A percentile compares a stretch with the other conserved stretches of the same genome.
phyloP scores from a whole-genome alignment of 1,139 yeast species.

The Suhomyces yuchorum region DNA sequence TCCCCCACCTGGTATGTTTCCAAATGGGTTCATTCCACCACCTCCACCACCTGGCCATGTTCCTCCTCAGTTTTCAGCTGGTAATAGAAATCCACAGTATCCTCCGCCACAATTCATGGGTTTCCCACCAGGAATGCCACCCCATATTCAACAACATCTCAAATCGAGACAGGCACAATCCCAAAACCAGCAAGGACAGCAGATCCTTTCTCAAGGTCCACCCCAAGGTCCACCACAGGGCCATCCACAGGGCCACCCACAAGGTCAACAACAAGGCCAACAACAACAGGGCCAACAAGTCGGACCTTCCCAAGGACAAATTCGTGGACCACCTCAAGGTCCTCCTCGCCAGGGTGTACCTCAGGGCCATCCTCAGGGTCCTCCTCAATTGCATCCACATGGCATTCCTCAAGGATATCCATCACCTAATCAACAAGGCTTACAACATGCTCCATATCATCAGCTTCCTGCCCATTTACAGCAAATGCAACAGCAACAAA shows the following conservation, averaged over 20 bases:
- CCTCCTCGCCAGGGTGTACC: constrained; percentile 17
- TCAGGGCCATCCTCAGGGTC: constrained; percentile 17
- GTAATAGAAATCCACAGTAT: constrained; percentile 23
- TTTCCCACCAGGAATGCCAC: constrained; percentile 29
- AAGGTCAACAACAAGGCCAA: constrained; percentile 10
- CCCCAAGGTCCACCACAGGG: constrained; percentile 18
- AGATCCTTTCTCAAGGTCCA: neutral
- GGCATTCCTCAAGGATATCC: constrained; percentile 17
- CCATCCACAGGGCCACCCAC: constrained; percentile 15
- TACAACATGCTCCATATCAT: constrained; percentile 9
- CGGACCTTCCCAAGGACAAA: no score
- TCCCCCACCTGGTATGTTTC: constrained; percentile 6
- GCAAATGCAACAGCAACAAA: constrained; percentile 16
- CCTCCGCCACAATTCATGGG: constrained; percentile 28
- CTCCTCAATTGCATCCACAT: constrained; percentile 10
- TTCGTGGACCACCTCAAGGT: constrained; percentile 17
- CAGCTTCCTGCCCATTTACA: constrained; percentile 15
- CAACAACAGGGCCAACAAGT: no score
- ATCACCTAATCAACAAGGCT: constrained; percentile 4
- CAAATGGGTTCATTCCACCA: constrained; percentile 10
- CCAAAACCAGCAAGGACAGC: constrained; percentile 5
- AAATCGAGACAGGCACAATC: constrained; percentile 9
- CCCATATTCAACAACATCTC: constrained; percentile 14
- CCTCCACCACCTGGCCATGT: constrained; percentile 32
- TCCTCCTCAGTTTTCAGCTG: constrained; percentile 26